Evolutionary conservation across 441 rosid genomes (phyloP).

Genomic region (Pelargonium fulgidum): DNA sequence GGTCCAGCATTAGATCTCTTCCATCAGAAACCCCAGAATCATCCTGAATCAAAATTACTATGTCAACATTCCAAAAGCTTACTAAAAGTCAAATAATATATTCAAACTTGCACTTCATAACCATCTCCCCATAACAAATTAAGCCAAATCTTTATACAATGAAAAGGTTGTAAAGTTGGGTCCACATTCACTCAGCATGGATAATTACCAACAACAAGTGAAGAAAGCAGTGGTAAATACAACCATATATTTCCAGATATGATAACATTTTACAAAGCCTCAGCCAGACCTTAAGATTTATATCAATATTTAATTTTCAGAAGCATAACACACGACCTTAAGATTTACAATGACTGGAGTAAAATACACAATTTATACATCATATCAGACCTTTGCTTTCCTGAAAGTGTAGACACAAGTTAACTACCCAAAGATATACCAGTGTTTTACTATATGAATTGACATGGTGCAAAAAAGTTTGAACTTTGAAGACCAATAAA

Average conservation of each 20-base stretch:
- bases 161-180: too few species aligned
- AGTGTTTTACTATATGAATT: too few species aligned
- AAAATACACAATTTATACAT: background rate
- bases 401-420: background rate
- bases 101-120: background rate
- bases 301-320: background rate
- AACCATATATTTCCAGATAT: too few species aligned
- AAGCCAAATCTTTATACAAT: too few species aligned
- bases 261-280: background rate
- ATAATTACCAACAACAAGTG: too few species aligned
- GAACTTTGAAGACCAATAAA: too few species aligned
- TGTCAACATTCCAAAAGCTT: conserved; percentile 18
- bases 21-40: conserved; percentile 29
- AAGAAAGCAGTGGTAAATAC: too few species aligned
- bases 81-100: conserved; percentile 13
- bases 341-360: background rate
- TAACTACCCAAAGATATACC: background rate
- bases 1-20: conserved; percentile 64
- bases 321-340: background rate
- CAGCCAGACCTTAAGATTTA: background rate
- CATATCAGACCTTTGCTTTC: too few species aligned
- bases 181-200: too few species aligned
- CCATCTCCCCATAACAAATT: too few species aligned
- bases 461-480: too few species aligned
- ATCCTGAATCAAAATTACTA: conserved; percentile 34